phyloP scores from a whole-genome alignment of 805 yeast species.

The Hemisphaericaspora nanyangensis region DNA sequence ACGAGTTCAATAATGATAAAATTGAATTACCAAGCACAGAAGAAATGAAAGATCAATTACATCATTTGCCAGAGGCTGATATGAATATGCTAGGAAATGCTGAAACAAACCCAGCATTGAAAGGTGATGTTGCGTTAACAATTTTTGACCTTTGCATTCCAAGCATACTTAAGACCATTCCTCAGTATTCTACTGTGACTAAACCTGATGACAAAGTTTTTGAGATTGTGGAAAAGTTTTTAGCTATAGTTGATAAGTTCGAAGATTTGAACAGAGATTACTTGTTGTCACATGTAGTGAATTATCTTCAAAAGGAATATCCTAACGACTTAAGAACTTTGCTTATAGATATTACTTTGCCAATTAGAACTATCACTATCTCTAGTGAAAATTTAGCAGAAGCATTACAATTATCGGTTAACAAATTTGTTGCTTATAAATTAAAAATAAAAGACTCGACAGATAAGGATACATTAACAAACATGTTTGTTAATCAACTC shows the following conservation, averaged over 20 bases:
- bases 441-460: conserved; percentile 26
- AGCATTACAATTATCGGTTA: conserved; percentile 63
- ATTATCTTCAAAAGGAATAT: conserved; percentile 44
- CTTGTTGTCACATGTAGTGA: conserved; percentile 61
- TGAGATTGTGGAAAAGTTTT: conserved; percentile 37
- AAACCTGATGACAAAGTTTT: conserved; percentile 38
- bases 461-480: conserved; percentile 29
- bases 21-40: conserved; percentile 52
- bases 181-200: conserved; percentile 17
- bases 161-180: conserved; percentile 23
- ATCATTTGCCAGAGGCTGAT: conserved; percentile 81
- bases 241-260: conserved; percentile 65
- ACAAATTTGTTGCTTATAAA: conserved; percentile 62
- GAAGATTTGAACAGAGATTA: conserved; percentile 64
- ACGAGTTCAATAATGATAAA: conserved; percentile 34
- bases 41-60: conserved; percentile 57
- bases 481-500: conserved; percentile 21
- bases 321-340: conserved; percentile 39
- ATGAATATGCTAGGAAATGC: conserved; percentile 79
- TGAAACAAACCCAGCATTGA: conserved; percentile 74
- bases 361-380: conserved; percentile 52
- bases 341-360: conserved; percentile 57
- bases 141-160: conserved; percentile 35
- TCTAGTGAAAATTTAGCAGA: conserved; percentile 48
- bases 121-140: conserved; percentile 45